Evolutionary conservation across 768 basidiomycete species (phyloP).

Genomic region (Cystobasidiopsis lactophilus): DNA sequence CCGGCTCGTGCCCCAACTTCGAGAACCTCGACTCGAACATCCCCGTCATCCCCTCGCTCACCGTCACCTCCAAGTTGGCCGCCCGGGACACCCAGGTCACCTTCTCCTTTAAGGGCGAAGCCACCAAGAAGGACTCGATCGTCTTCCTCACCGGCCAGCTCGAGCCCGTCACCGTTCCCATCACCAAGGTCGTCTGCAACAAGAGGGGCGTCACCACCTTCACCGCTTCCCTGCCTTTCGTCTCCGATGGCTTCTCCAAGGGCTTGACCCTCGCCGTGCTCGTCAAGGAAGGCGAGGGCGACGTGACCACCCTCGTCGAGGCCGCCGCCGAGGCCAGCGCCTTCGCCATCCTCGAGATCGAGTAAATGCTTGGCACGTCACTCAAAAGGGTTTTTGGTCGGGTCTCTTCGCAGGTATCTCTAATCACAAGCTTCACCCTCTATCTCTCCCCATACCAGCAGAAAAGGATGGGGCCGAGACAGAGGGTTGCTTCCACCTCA

Average conservation of each 20-base stretch:
- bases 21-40: not conserved
- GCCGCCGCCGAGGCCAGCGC: no score
- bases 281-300: not conserved
- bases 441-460: no score
- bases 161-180: not conserved
- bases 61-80: not conserved
- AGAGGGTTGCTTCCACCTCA: no score
- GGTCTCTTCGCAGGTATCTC: no score
- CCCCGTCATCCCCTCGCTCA: not conserved
- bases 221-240: not conserved
- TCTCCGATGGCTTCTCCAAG: not conserved
- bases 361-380: no score
- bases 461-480: no score
- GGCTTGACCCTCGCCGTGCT: not conserved
- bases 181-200: not conserved
- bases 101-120: no score
- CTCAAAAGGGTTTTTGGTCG: no score
- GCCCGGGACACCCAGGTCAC: not conserved
- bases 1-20: not conserved
- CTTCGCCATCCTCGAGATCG: no score
- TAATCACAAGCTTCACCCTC: no score
- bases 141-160: slow-evolving; percentile 3
- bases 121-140: not conserved
- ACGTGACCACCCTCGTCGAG: no score
- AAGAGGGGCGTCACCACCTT: not conserved